Evolutionary conservation across 2,329 filamentous ascomycete genomes (phyloP).

Genomic region (Pseudogymnoascus sp.): DNA sequence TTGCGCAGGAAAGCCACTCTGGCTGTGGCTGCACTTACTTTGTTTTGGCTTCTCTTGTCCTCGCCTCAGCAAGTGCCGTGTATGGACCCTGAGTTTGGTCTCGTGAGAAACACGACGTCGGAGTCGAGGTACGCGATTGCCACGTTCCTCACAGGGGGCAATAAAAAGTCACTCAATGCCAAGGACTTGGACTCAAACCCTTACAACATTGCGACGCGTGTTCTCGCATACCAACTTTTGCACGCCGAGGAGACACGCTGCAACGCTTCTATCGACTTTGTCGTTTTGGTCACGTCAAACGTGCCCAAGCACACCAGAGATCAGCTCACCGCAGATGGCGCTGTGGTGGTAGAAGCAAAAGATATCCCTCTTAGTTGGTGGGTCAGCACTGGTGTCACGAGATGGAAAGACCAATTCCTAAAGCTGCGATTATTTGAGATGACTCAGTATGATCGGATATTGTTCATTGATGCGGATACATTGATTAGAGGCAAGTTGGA

Average conservation of each 20-base stretch:
- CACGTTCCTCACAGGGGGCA: conserved; percentile 31
- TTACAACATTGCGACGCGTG: conserved; percentile 33
- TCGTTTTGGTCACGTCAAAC: conserved; percentile 31
- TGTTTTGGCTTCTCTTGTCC: not conserved
- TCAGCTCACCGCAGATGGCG: conserved; percentile 31
- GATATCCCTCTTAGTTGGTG: conserved; percentile 28
- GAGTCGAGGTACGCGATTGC: conserved; percentile 25
- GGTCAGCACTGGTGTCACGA: conserved; percentile 29
- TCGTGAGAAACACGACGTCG: not conserved
- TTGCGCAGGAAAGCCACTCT: not conserved
- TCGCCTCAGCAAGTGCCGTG: not conserved
- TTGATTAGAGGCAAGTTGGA: conserved; percentile 31
- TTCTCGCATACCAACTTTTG: conserved; percentile 34
- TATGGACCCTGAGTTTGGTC: not conserved
- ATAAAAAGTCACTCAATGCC: conserved; percentile 16
- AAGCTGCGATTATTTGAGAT: conserved; percentile 36
- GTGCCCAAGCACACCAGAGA: conserved; percentile 27
- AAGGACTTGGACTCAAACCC: conserved; percentile 25
- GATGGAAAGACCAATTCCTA: conserved; percentile 36
- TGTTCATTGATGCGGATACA: conserved; percentile 38
- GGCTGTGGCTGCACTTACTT: not conserved
- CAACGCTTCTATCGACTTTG: conserved; percentile 28
- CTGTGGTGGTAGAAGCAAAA: conserved; percentile 30
- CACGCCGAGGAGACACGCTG: conserved; percentile 30
- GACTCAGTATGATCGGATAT: conserved; percentile 33